Conservation (phyloP, 2,329 filamentous ascomycete genomes). For the Knufia petricola region DNA sequence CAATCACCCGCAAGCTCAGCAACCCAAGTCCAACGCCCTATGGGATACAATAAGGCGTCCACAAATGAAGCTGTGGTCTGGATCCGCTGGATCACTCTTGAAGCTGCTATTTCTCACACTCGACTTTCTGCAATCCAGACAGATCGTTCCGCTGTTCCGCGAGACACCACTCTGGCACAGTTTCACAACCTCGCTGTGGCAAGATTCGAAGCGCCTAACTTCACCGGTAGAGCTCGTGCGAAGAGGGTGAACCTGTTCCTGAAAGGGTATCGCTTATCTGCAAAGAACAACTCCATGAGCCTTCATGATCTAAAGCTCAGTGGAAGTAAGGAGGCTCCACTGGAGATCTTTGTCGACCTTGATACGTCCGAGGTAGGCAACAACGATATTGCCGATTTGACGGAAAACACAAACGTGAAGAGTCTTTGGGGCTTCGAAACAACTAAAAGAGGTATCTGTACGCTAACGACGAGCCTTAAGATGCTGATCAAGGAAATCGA, state of each 20-base stretch:
- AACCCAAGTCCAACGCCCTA: not conserved
- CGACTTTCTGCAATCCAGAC: not conserved
- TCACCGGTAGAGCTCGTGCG: not conserved
- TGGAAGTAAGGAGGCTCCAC: not conserved
- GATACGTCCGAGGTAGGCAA: not conserved
- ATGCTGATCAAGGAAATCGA: not conserved
- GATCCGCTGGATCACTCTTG: conserved; percentile 7
- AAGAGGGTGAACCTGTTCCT: conserved; percentile 12
- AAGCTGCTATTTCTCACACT: conserved; percentile 4
- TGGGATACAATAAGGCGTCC: not conserved
- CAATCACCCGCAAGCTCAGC: not conserved
- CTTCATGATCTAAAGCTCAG: not conserved
- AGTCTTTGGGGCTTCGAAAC: conserved; percentile 3
- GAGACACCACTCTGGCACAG: not conserved
- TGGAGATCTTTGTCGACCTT: conserved; percentile 5
- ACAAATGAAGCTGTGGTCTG: not conserved
- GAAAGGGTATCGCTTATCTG: conserved; percentile 7
- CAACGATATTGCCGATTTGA: not conserved
- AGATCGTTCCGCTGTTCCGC: conserved; percentile 1
- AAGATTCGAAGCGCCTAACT: not conserved
- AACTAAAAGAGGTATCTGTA: conserved; percentile 1
- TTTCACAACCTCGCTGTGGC: not conserved
- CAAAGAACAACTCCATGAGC: conserved; percentile 7
- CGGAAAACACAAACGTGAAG: not conserved
- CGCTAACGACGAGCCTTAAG: not conserved